Base-by-base conservation (phyloP, 768 basidiomycete species). In the Amylocystis lapponica region DNA sequence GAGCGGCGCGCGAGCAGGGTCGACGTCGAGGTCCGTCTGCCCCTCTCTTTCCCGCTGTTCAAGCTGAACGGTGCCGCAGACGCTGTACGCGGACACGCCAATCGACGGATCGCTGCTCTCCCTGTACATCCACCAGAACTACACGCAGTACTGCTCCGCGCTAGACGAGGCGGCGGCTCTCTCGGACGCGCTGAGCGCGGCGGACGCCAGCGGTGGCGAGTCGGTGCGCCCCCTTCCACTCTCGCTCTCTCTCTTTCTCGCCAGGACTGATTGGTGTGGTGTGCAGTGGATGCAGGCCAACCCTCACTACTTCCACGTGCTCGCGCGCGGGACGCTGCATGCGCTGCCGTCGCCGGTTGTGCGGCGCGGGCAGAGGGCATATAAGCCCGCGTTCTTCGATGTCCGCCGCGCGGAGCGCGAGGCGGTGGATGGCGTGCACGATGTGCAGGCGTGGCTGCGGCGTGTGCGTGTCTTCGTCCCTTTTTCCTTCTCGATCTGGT, bases 61-160 rank as follows among this genome's bases (percentile, higher is more conserved):
- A n/a, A n/a, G 36, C 35, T 5, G 33, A n/a, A n/a, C n/a, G n/a
- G n/a, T n/a, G 21, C 23, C 4, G 33, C 45, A 93, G 91, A 60
- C 61, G 10, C 64, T 97, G 3, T 87, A 86, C 57, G 78, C 83
- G 1, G 85, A 91, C 57, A 86, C 86, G 0, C 92, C 95, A 0
- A 84, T 98, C 42, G 96, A 99, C 63, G 81, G 90, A 1, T 89
- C 88, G 2, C 68, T 97, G 2, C 86, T 93, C 49, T 83, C 84
- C 3, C 63, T 95, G 6, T 99, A 97, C 58, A 71, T 94, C 8
- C 96, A 99, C 52, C 93, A 98, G 61, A 98, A 96, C 57, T 91
- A 94, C 52, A 75, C 83, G 0, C 82, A 84, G 43, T 98, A 89
- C 56, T 93, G 88, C 56, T 67, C 73, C 31, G 78, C 83, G 27